phyloP scores from a whole-genome alignment of 768 basidiomycete genomes.

The Tulasnella sp. region DNA sequence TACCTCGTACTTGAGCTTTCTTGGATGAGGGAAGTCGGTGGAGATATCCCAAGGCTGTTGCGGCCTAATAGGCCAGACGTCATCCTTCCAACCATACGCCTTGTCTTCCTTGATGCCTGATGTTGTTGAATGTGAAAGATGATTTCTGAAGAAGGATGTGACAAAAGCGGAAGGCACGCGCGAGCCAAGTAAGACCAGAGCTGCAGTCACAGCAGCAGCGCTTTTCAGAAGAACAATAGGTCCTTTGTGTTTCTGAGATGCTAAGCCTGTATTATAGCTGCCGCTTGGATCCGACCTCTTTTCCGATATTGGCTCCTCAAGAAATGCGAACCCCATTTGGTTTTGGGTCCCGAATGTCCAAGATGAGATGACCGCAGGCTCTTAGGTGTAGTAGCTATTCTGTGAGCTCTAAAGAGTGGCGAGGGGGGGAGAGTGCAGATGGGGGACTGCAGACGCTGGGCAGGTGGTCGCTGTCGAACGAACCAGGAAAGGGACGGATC shows the following conservation, averaged over 20 bases:
- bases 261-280: neutral
- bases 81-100: constrained; percentile 36
- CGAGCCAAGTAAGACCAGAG: neutral
- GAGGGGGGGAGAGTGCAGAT: neutral
- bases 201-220: neutral
- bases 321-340: too few relatives aligned
- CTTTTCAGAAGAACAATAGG: neutral
- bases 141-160: neutral
- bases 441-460: neutral
- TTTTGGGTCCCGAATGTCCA: too few relatives aligned
- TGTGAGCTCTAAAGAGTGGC: too few relatives aligned
- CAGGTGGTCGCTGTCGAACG: neutral
- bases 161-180: neutral
- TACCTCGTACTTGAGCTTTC: constrained; percentile 55
- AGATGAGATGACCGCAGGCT: too few relatives aligned
- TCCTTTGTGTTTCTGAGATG: neutral
- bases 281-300: too few relatives aligned
- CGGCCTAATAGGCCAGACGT: constrained; percentile 45
- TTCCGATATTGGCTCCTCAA: too few relatives aligned
- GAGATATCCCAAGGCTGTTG: constrained; percentile 58
- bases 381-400: too few relatives aligned
- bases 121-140: neutral
- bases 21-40: constrained; percentile 58
- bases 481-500: neutral
- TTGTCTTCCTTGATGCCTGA: constrained; percentile 22